A percentile compares a stretch with the other conserved stretches of the same genome.
Conservation (phyloP, 139 green algal species). For the Haematococcus lacustris region DNA sequence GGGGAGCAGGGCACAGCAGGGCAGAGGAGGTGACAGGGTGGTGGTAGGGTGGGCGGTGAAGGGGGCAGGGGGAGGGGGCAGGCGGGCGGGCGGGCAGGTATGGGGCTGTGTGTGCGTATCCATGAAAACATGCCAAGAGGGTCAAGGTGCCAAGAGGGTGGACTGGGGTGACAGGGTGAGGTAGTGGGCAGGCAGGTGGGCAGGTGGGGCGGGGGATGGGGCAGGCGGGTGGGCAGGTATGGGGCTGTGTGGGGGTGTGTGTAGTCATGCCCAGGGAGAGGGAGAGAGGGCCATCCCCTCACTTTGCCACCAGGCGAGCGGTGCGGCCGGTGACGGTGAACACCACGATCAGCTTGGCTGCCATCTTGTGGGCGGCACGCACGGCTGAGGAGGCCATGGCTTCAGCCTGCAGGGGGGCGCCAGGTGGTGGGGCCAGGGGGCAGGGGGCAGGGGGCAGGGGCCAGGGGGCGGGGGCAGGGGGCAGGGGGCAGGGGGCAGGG, state of each 20-base stretch:
- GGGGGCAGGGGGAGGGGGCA: no score
- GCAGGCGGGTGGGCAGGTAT: neutral
- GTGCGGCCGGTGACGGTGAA: constrained; percentile 77
- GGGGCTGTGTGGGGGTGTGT: neutral
- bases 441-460: neutral
- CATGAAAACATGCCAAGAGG: no score
- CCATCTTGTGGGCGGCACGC: constrained; percentile 74
- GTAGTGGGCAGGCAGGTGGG: neutral
- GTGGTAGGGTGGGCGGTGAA: no score
- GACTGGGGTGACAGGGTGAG: neutral
- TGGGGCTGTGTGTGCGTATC: no score
- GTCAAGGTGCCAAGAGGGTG: no score
- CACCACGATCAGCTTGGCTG: constrained; percentile 73
- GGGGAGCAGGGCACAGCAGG: neutral
- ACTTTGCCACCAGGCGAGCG: constrained; percentile 72
- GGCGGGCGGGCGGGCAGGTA: no score
- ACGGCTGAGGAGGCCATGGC: constrained; percentile 74
- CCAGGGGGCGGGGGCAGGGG: no score
- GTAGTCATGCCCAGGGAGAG: neutral
- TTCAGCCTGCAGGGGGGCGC: constrained; percentile 57
- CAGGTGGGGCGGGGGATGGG: neutral
- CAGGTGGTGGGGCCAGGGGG: no score
- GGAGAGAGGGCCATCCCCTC: neutral
- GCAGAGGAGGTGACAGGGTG: neutral
- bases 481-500: neutral